Evolutionary conservation across 306 rosid genomes (phyloP).

Genomic region (Begonia masoniana): DNA sequence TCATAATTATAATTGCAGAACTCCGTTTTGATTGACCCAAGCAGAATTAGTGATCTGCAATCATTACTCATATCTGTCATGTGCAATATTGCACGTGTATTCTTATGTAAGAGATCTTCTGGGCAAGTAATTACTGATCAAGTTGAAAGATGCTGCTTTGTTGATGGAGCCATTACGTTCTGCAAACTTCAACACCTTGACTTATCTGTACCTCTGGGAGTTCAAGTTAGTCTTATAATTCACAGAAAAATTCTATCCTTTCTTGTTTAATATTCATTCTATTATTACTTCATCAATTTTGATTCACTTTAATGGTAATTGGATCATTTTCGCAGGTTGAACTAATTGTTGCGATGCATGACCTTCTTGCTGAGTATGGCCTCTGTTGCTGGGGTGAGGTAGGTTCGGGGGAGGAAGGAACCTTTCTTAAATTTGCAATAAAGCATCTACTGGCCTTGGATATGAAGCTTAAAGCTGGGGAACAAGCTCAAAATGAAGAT

Average conservation of each 20-base stretch:
- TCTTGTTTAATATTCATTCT: slow-evolving; percentile 15
- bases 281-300: not conserved
- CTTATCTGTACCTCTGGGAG: slow-evolving; percentile 39
- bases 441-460: slow-evolving; percentile 88
- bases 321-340: slow-evolving; percentile 53
- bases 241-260: slow-evolving; percentile 9
- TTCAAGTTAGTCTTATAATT: slow-evolving; percentile 49
- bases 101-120: slow-evolving; percentile 41
- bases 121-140: slow-evolving; percentile 37
- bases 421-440: slow-evolving; percentile 87
- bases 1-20: slow-evolving; percentile 43
- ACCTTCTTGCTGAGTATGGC: slow-evolving; percentile 87
- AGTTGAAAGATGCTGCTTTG: slow-evolving; percentile 63
- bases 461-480: slow-evolving; percentile 70
- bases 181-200: slow-evolving; percentile 93
- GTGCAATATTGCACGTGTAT: slow-evolving; percentile 50
- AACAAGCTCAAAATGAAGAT: slow-evolving; percentile 31
- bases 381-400: slow-evolving; percentile 84
- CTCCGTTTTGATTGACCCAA: slow-evolving; percentile 25
- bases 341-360: slow-evolving; percentile 85
- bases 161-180: slow-evolving; percentile 68
- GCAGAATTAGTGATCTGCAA: slow-evolving; percentile 63
- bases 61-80: slow-evolving; percentile 66
- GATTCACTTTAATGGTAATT: not conserved
- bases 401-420: slow-evolving; percentile 78